Evolutionary conservation across 176 grass and related monocot genomes (phyloP).

Genomic region (Zizania latifolia): DNA sequence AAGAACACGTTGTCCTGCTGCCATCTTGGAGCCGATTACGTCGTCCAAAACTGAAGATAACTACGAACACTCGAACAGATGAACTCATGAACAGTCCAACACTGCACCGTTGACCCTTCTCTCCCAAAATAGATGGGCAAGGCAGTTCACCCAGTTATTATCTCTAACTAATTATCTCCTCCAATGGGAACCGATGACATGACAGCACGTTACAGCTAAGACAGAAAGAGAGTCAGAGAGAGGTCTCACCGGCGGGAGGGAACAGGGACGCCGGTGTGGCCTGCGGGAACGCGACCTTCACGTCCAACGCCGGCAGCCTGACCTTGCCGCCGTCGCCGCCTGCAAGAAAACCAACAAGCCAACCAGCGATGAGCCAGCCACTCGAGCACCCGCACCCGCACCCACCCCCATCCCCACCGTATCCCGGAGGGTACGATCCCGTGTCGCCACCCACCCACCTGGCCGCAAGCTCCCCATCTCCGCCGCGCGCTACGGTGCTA

Average conservation of each 20-base stretch:
- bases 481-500: too few relatives aligned
- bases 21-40: not conserved
- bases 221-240: not conserved
- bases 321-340: slow-evolving; percentile 26
- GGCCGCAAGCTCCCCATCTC: slow-evolving; percentile 17
- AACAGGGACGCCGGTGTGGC: slow-evolving; percentile 65
- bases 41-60: not conserved
- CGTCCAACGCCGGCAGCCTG: slow-evolving; percentile 51
- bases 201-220: not conserved
- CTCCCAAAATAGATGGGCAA: not conserved
- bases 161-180: not conserved
- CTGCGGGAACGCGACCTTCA: slow-evolving; percentile 57
- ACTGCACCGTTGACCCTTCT: not conserved
- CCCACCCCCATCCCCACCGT: not conserved
- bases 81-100: not conserved
- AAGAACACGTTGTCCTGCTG: not conserved
- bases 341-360: not conserved
- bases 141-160: not conserved
- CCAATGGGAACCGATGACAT: too few relatives aligned
- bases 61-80: not conserved
- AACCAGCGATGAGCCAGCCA: not conserved
- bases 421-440: not conserved
- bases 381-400: too few relatives aligned
- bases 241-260: slow-evolving; percentile 43
- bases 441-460: slow-evolving; percentile 17